Conservation (phyloP, 148 eudicot species). For the Camellia granthamiana region DNA sequence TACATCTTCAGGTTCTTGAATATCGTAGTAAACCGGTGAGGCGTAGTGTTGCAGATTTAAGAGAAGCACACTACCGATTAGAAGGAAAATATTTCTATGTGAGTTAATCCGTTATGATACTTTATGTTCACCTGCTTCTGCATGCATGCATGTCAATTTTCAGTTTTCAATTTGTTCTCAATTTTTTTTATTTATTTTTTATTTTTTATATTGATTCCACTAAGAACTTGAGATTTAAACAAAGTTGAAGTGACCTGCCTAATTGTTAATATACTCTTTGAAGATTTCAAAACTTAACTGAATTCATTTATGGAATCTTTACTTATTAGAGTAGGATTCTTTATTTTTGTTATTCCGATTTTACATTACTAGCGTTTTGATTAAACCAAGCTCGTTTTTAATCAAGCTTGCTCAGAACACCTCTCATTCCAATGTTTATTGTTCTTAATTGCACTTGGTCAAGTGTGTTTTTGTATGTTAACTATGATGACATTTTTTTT, state of each 20-base stretch:
- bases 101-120: constrained; percentile 31
- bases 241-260: not conserved
- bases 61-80: constrained; percentile 45
- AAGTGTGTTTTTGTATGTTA: not conserved
- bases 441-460: not conserved
- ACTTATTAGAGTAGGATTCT: not conserved
- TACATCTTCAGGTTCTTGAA: constrained; percentile 29
- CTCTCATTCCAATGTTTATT: not conserved
- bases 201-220: too few species aligned
- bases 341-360: not conserved
- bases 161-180: too few species aligned
- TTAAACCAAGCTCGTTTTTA: not conserved
- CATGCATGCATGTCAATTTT: too few species aligned
- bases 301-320: not conserved
- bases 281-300: not conserved
- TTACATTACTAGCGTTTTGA: not conserved
- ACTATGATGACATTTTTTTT: constrained; percentile 5
- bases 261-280: not conserved
- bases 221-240: too few species aligned
- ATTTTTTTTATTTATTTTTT: too few species aligned
- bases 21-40: constrained; percentile 91
- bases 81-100: constrained; percentile 97
- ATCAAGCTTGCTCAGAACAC: not conserved
- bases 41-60: constrained; percentile 28
- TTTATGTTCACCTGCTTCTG: not conserved